Conservation (phyloP, 495 filamentous ascomycete species). For the Clohesyomyces aquaticus region DNA sequence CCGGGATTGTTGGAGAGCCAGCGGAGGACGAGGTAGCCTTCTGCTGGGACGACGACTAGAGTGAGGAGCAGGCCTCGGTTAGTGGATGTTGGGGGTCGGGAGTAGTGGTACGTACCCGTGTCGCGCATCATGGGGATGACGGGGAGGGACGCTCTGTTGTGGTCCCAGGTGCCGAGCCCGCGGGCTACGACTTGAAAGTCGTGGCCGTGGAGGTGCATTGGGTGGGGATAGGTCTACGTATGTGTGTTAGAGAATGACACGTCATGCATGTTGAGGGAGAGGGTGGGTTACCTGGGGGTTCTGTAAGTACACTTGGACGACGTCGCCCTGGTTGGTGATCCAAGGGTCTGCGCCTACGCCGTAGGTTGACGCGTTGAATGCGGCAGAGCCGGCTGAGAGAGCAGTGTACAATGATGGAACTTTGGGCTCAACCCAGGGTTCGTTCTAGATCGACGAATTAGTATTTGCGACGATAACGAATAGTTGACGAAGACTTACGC, state of each 20-base stretch:
- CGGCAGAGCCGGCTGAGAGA: slow-evolving; percentile 64
- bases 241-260: background rate
- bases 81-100: slow-evolving; percentile 30
- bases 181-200: slow-evolving; percentile 73
- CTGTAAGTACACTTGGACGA: slow-evolving; percentile 71
- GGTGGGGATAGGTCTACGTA: slow-evolving; percentile 40
- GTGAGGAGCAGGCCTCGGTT: too few relatives aligned
- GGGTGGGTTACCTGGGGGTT: slow-evolving; percentile 47
- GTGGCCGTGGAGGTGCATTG: slow-evolving; percentile 59
- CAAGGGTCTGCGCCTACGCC: slow-evolving; percentile 71
- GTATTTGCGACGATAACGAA: background rate
- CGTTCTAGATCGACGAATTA: background rate
- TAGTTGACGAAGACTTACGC: background rate
- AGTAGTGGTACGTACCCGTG: slow-evolving; percentile 39
- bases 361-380: slow-evolving; percentile 68
- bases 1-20: slow-evolving; percentile 69
- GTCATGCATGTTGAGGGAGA: background rate
- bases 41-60: slow-evolving; percentile 52
- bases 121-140: slow-evolving; percentile 59
- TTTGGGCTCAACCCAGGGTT: slow-evolving; percentile 52
- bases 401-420: slow-evolving; percentile 80
- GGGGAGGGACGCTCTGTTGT: slow-evolving; percentile 50
- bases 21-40: slow-evolving; percentile 51
- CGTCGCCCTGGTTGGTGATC: slow-evolving; percentile 65
- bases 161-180: slow-evolving; percentile 53